phyloP scores from a whole-genome alignment of 2,329 filamentous ascomycete species.

The Apiospora pterosperma region DNA sequence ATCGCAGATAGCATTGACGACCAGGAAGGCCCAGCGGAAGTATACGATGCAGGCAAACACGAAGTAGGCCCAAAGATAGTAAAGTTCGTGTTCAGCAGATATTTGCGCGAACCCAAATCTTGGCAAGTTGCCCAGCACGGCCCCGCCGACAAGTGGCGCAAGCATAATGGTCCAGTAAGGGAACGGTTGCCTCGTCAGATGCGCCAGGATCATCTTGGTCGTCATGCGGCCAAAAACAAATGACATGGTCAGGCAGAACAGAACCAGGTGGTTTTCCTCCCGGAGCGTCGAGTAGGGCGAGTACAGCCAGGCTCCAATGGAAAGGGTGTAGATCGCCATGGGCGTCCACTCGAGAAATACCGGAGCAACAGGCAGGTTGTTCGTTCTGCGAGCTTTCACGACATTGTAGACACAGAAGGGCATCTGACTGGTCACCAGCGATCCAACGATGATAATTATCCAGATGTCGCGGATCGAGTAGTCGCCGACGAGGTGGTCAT shows the following conservation, averaged over 20 bases:
- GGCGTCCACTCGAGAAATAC: slow-evolving; percentile 94
- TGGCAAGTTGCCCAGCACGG: slow-evolving; percentile 78
- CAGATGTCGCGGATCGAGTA: slow-evolving; percentile 84
- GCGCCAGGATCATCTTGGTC: slow-evolving; percentile 97
- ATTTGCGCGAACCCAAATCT: slow-evolving; percentile 67
- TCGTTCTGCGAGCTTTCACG: slow-evolving; percentile 66
- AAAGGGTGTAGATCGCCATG: slow-evolving; percentile 75
- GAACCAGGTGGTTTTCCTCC: slow-evolving; percentile 78
- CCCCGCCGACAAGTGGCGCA: slow-evolving; percentile 80
- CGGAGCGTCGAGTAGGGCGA: slow-evolving; percentile 83
- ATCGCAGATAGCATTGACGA: slow-evolving; percentile 86
- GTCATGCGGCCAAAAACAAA: slow-evolving; percentile 98
- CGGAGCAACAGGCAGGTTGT: slow-evolving; percentile 71
- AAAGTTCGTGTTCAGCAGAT: slow-evolving; percentile 64
- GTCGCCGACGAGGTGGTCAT: slow-evolving; percentile 61
- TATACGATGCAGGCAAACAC: slow-evolving; percentile 82
- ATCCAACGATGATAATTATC: slow-evolving; percentile 67
- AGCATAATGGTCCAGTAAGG: slow-evolving; percentile 96
- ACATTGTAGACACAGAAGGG: slow-evolving; percentile 91
- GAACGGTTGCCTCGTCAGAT: slow-evolving; percentile 89
- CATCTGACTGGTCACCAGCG: slow-evolving; percentile 70
- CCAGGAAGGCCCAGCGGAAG: slow-evolving; percentile 86
- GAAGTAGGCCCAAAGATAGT: slow-evolving; percentile 83
- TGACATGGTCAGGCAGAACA: slow-evolving; percentile 92
- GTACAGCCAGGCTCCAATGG: slow-evolving; percentile 80